Evolutionary conservation across 83 land plant species (phyloP).

Genomic region (Picea abies): DNA sequence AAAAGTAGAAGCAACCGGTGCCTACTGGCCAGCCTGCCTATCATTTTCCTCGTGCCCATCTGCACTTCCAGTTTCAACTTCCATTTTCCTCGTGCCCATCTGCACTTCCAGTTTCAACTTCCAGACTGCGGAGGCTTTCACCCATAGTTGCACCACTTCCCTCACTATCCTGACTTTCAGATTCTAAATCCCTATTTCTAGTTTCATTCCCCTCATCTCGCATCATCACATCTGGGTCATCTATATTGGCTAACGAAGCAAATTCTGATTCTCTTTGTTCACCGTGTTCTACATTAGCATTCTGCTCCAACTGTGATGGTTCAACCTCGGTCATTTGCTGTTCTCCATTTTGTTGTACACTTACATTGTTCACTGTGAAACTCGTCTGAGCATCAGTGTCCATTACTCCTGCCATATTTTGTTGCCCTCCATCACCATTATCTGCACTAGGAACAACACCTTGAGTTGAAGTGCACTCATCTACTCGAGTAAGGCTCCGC

Average conservation of each 20-base stretch:
- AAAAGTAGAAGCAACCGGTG: constrained; percentile 17
- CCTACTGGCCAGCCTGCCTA: constrained; percentile 32
- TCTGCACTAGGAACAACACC: constrained; percentile 12
- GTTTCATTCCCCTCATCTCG: constrained; percentile 48
- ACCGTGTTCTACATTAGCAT: constrained; percentile 13
- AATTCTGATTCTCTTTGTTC: constrained; percentile 18
- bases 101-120: constrained; percentile 66
- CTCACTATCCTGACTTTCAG: constrained; percentile 55
- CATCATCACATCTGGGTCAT: constrained; percentile 48
- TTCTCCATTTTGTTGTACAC: not conserved
- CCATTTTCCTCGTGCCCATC: constrained; percentile 67
- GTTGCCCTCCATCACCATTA: constrained; percentile 10
- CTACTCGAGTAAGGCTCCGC: constrained; percentile 35
- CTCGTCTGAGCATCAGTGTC: constrained; percentile 10
- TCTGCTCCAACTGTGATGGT: constrained; percentile 5
- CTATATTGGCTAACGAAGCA: constrained; percentile 9
- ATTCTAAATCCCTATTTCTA: constrained; percentile 37
- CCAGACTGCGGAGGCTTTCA: constrained; percentile 58
- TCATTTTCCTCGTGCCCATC: constrained; percentile 56
- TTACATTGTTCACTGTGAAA: not conserved
- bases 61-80: constrained; percentile 66
- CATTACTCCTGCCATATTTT: constrained; percentile 14
- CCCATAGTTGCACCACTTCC: constrained; percentile 70
- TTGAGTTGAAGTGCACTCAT: constrained; percentile 4
- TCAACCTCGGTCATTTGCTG: constrained; percentile 13